Evolutionary conservation across 306 rosid species (phyloP).

Genomic region (Corylus heterophylla): DNA sequence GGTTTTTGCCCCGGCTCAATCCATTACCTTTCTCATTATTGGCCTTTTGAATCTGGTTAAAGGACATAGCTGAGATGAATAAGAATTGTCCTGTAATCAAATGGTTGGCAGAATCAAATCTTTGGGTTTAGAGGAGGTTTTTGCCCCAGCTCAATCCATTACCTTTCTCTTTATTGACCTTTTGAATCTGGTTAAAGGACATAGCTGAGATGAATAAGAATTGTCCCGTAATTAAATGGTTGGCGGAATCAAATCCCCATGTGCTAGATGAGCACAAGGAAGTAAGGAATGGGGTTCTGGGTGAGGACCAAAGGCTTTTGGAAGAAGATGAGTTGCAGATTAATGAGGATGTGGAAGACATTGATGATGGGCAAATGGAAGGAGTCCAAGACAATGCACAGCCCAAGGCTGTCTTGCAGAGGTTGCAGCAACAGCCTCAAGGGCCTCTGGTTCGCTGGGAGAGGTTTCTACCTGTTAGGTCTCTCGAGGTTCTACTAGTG

Average conservation of each 20-base stretch:
- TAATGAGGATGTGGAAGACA: conserved; percentile 19
- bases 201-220: conserved; percentile 23
- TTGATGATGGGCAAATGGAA: conserved; percentile 28
- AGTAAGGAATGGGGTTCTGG: conserved; percentile 12
- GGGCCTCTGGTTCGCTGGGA: conserved; percentile 37
- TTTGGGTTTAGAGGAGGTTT: conserved; percentile 4
- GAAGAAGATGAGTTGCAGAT: conserved; percentile 29
- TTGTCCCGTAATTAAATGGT: conserved; percentile 8
- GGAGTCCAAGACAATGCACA: conserved; percentile 22
- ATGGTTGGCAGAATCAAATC: conserved; percentile 11
- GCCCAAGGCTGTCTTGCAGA: conserved; percentile 41
- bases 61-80: conserved; percentile 25
- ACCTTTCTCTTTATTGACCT: conserved; percentile 21
- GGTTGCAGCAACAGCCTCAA: conserved; percentile 23
- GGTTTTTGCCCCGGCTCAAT: conserved; percentile 10
- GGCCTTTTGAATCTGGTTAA: conserved; percentile 27
- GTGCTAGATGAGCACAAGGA: conserved; percentile 20
- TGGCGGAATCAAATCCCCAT: conserved; percentile 12
- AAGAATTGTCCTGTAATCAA: conserved; percentile 13
- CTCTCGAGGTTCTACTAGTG: conserved; percentile 41
- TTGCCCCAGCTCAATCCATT: conserved; percentile 17
- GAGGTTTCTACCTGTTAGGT: conserved; percentile 35
- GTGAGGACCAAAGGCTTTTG: conserved; percentile 33
- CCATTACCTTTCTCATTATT: conserved; percentile 23
- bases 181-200: conserved; percentile 29